phyloP scores from a whole-genome alignment of 371 early-diverging fungal genomes.

The Saksenaea oblongispora region DNA sequence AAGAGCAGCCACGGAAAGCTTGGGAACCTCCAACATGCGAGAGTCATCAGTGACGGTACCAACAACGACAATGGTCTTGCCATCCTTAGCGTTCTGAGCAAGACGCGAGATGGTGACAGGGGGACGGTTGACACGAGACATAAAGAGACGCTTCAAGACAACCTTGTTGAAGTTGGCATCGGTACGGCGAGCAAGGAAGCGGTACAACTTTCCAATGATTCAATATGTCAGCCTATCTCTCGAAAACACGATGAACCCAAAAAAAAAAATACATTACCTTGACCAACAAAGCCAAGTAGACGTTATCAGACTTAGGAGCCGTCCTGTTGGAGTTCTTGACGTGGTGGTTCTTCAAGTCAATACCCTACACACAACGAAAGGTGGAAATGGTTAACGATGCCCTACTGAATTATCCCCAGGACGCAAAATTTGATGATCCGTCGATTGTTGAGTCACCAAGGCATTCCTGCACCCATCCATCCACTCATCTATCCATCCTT shows the following conservation, averaged over 20 bases:
- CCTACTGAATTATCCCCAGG: not conserved
- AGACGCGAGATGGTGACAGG: conserved; percentile 93
- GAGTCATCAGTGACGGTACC: conserved; percentile 97
- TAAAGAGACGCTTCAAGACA: conserved; percentile 96
- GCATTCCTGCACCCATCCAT: conserved; percentile 13
- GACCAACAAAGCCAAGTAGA: conserved; percentile 90
- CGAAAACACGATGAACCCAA: not conserved
- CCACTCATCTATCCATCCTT: conserved; percentile 33
- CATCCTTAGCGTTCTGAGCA: conserved; percentile 64
- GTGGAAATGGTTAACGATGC: not conserved
- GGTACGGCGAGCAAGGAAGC: conserved; percentile 98
- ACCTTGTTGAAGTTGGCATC: conserved; percentile 98
- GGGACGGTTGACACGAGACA: conserved; percentile 97
- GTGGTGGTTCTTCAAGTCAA: conserved; percentile 95
- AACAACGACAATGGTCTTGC: conserved; percentile 91
- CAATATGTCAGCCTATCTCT: not conserved
- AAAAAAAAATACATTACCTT: conserved; percentile 63
- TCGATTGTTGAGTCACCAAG: not conserved
- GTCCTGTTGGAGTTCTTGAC: conserved; percentile 85
- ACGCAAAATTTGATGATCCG: not conserved
- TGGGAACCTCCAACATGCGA: conserved; percentile 92
- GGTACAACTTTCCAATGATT: conserved; percentile 78
- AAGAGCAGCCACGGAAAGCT: conserved; percentile 94
- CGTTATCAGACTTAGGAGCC: conserved; percentile 87
- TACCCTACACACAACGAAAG: conserved; percentile 69